phyloP scores from a whole-genome alignment of 371 early-diverging fungal genomes.

The Circinella umbellata region DNA sequence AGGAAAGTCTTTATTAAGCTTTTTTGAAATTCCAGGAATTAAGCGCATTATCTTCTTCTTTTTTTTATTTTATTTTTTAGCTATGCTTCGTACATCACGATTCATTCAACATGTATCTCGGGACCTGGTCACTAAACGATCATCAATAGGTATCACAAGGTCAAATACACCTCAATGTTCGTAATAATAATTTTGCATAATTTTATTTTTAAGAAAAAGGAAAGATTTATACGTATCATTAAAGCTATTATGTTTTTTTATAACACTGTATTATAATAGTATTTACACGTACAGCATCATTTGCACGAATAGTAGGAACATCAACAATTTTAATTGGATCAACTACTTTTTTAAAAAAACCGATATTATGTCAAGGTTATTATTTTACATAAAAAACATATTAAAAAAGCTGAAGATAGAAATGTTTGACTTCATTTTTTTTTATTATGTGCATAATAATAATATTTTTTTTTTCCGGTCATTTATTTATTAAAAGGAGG shows the following conservation, averaged over 20 bases:
- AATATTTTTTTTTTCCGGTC: no score
- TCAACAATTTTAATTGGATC: background rate
- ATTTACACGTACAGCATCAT: background rate
- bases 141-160: slow-evolving; percentile 1
- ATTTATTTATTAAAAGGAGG: background rate
- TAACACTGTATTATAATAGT: background rate
- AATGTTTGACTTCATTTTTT: no score
- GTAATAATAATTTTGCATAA: background rate
- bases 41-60: background rate
- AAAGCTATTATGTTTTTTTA: background rate
- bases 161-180: background rate
- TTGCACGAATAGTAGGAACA: background rate
- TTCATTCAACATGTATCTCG: background rate
- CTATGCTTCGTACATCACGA: slow-evolving; percentile 5
- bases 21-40: background rate
- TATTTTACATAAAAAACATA: no score
- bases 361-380: background rate
- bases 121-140: slow-evolving; percentile 6
- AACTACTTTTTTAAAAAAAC: slow-evolving; percentile 1
- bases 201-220: background rate
- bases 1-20: background rate
- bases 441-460: no score
- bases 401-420: no score
- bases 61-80: background rate
- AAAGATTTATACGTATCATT: background rate